phyloP scores from a whole-genome alignment of 2,329 filamentous ascomycete species.

The Xylaria arbuscula region DNA sequence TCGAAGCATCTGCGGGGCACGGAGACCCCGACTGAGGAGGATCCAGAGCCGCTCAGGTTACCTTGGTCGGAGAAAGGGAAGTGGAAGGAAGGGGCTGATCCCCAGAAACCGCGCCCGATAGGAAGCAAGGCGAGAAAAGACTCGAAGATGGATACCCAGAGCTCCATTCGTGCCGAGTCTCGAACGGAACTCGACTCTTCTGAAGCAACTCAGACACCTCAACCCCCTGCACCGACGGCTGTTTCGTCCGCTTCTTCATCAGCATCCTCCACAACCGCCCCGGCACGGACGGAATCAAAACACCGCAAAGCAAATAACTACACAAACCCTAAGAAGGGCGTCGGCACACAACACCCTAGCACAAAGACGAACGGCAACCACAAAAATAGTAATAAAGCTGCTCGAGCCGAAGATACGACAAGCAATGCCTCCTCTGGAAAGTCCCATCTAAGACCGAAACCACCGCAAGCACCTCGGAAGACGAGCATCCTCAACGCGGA shows the following conservation, averaged over 20 bases:
- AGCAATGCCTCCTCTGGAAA: background rate
- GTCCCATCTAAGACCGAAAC: background rate
- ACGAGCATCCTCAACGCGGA: background rate
- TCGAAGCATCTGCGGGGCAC: no score
- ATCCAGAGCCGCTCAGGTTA: background rate
- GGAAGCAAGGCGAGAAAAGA: background rate
- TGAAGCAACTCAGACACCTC: background rate
- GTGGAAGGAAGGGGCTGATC: background rate
- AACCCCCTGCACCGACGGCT: background rate
- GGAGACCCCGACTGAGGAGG: background rate
- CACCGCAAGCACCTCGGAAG: background rate
- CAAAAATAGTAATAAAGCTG: no score
- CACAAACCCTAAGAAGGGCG: slow-evolving; percentile 1
- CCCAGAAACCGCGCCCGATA: background rate
- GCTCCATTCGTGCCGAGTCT: background rate
- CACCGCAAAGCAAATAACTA: slow-evolving; percentile 7
- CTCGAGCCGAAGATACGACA: background rate
- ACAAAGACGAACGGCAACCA: background rate
- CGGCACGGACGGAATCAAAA: slow-evolving; percentile 3
- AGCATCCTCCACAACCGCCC: background rate
- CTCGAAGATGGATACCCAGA: slow-evolving; percentile 1
- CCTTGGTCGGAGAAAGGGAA: slow-evolving; percentile 2
- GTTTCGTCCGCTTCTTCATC: background rate
- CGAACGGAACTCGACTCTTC: background rate
- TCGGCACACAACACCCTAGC: background rate